Conservation (phyloP, 331 rosid species). For the Dryas integrifolia region DNA sequence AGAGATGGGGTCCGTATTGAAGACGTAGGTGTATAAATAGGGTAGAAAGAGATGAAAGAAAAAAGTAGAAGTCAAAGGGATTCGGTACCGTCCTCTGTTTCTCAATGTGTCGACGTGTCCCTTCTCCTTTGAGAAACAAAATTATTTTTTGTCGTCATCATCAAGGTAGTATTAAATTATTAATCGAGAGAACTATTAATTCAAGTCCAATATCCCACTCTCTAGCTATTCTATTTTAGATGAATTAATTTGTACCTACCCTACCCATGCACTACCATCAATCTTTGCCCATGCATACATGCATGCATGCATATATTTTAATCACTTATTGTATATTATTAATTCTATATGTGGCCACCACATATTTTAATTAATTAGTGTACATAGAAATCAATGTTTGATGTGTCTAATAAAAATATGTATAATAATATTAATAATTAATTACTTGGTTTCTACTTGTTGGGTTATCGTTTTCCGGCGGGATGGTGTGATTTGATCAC, state of each 20-base stretch:
- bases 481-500: conserved; percentile 33
- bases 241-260: background rate
- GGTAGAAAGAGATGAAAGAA: background rate
- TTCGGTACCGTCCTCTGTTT: conserved; percentile 91
- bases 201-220: conserved; percentile 5
- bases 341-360: no score
- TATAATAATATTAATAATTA: background rate
- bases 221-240: background rate
- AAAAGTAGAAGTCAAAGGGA: conserved; percentile 53
- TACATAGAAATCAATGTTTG: no score
- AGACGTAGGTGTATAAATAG: conserved; percentile 61
- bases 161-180: background rate
- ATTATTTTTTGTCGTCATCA: background rate
- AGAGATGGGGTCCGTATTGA: conserved; percentile 43
- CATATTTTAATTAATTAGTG: no score
- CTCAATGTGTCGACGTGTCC: conserved; percentile 62
- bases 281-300: conserved; percentile 1
- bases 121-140: conserved; percentile 18
- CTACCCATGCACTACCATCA: background rate
- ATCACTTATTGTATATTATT: no score
- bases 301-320: no score
- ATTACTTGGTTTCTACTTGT: background rate
- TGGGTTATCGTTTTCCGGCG: conserved; percentile 46
- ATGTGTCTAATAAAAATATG: no score
- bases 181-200: background rate